Evolutionary conservation across 75 land plant species (phyloP).

Genomic region (Pseudotsuga menziesii): DNA sequence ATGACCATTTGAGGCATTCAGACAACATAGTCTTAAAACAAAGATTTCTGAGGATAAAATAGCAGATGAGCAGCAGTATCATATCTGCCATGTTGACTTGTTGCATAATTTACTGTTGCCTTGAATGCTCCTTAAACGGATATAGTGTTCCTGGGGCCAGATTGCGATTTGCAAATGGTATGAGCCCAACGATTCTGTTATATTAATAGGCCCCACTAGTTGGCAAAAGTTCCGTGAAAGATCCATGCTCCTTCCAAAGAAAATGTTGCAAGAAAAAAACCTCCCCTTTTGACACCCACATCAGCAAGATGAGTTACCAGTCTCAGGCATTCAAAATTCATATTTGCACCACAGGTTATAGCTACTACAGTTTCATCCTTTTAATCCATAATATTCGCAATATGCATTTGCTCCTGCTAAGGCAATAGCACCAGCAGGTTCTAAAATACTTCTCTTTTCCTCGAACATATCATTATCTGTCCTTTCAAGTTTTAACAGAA

Average conservation of each 20-base stretch:
- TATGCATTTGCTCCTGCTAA: slow-evolving; percentile 58
- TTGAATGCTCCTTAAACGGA: no score
- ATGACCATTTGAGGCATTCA: no score
- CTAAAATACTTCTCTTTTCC: slow-evolving; percentile 53
- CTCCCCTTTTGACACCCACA: slow-evolving; percentile 49
- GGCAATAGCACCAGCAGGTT: slow-evolving; percentile 57
- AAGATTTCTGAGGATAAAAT: no score
- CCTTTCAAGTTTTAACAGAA: no score
- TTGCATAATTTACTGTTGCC: no score
- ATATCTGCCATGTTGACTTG: no score
- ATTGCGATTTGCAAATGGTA: no score
- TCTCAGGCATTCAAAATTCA: slow-evolving; percentile 55
- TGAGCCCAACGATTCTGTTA: no score
- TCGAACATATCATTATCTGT: slow-evolving; percentile 68
- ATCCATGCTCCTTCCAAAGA: slow-evolving; percentile 41
- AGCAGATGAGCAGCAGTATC: no score
- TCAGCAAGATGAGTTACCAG: slow-evolving; percentile 56
- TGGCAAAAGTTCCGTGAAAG: slow-evolving; percentile 36
- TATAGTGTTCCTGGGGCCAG: no score
- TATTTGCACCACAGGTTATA: slow-evolving; percentile 55
- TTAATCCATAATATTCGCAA: slow-evolving; percentile 45
- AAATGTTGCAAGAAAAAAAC: slow-evolving; percentile 56
- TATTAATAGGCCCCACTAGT: no score
- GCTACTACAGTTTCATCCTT: slow-evolving; percentile 45
- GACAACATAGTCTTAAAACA: no score